Conservation (phyloP, 768 basidiomycete species). For the Megacollybia marginata region DNA sequence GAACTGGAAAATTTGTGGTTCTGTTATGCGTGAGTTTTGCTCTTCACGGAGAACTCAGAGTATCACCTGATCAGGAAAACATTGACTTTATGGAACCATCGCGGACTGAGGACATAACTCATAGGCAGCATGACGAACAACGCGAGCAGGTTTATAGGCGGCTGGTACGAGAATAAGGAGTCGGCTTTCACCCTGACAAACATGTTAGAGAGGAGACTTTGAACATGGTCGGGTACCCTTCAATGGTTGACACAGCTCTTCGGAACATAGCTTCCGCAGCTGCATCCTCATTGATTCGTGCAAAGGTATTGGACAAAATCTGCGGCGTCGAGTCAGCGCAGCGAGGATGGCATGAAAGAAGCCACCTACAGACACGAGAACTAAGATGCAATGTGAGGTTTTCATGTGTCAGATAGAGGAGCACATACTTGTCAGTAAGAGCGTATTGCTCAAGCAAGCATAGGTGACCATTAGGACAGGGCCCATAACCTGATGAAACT, state of each 20-base stretch:
- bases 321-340: constrained; percentile 16
- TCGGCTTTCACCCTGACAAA: constrained; percentile 72
- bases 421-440: constrained; percentile 77
- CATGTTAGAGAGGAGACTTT: neutral
- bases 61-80: constrained; percentile 77
- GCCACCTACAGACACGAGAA: constrained; percentile 66
- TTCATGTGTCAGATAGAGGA: neutral
- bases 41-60: neutral
- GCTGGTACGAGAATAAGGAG: constrained; percentile 88
- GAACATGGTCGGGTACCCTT: constrained; percentile 50
- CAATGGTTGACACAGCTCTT: constrained; percentile 88
- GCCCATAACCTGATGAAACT: constrained; percentile 84
- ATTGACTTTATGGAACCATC: constrained; percentile 97
- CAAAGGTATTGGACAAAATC: constrained; percentile 95
- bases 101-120: constrained; percentile 78
- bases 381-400: constrained; percentile 26
- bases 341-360: neutral
- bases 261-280: constrained; percentile 96
- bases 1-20: constrained; percentile 76
- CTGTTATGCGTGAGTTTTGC: constrained; percentile 24
- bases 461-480: constrained; percentile 89
- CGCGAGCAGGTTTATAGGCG: constrained; percentile 87
- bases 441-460: constrained; percentile 87
- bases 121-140: constrained; percentile 82
- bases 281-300: constrained; percentile 89